phyloP scores from a whole-genome alignment of 106 monocot genomes.

The Apostasia ramifera region DNA sequence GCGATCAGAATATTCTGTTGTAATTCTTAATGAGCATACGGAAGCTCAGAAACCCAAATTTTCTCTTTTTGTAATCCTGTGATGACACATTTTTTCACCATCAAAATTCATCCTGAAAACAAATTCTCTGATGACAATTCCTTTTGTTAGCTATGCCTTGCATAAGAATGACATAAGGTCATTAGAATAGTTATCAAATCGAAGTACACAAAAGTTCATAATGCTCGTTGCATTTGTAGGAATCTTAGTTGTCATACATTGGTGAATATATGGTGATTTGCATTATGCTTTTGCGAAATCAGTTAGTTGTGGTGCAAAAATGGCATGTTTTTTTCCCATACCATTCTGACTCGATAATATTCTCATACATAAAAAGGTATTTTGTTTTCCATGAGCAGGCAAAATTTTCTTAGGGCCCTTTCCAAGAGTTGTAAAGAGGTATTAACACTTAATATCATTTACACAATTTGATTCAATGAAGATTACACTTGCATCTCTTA shows the following conservation, averaged over 20 bases:
- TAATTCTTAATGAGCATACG: not conserved
- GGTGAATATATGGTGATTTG: not conserved
- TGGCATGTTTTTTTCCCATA: not conserved
- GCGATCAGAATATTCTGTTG: not conserved
- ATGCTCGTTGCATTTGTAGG: too few relatives aligned
- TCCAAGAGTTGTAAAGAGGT: conserved; percentile 69
- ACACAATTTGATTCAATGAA: too few relatives aligned
- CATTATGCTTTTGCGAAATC: not conserved
- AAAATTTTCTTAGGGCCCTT: conserved; percentile 46
- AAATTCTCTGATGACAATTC: too few relatives aligned
- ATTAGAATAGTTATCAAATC: too few relatives aligned
- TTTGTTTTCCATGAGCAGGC: conserved; percentile 29
- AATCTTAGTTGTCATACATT: too few relatives aligned
- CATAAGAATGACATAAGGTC: too few relatives aligned
- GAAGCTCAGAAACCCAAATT: not conserved
- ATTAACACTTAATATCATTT: not conserved
- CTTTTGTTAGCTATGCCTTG: too few relatives aligned
- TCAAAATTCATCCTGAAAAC: too few relatives aligned
- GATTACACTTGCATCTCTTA: too few relatives aligned
- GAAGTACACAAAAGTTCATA: too few relatives aligned
- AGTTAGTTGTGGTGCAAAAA: not conserved
- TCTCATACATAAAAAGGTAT: not conserved
- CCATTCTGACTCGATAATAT: not conserved
- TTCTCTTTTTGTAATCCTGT: too few relatives aligned
- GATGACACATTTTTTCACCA: too few relatives aligned